A percentile compares a stretch with the other conserved stretches of the same genome.
These are phyloP conservation scores for Vigna angularis DNA, from an alignment of 306 rosid genomes.

Conservation along the genomic window DNA sequence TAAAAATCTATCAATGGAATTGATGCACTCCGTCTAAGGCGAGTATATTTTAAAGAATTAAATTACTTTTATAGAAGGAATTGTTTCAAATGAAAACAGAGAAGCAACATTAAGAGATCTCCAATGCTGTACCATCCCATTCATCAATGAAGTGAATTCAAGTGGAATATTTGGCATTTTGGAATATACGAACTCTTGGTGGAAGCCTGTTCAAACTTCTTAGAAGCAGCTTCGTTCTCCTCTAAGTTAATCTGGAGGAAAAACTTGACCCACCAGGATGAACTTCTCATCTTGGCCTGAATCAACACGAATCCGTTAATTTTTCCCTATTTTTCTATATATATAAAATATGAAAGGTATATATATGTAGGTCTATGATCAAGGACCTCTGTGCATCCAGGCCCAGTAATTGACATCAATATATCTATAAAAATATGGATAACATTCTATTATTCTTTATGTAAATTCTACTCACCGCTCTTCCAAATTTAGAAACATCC, in stretches of 20 bases:
- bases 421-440: conserved; percentile 1
- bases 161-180: conserved; percentile 72
- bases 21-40: conserved; percentile 43
- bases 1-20: conserved; percentile 44
- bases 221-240: conserved; percentile 63
- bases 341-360: not conserved
- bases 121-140: conserved; percentile 29
- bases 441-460: conserved; percentile 26
- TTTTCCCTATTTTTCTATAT: not conserved
- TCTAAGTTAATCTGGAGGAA: conserved; percentile 66
- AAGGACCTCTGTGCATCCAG: conserved; percentile 25
- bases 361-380: not conserved
- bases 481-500: conserved; percentile 73
- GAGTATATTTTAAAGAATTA: conserved; percentile 44
- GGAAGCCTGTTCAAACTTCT: conserved; percentile 67
- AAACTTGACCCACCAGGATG: conserved; percentile 70
- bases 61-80: conserved; percentile 43
- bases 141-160: conserved; percentile 63
- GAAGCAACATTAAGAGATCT: conserved; percentile 35
- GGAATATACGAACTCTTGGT: conserved; percentile 60
- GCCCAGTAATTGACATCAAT: not conserved
- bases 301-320: conserved; percentile 26
- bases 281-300: conserved; percentile 83
- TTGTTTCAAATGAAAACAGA: conserved; percentile 31
- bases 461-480: conserved; percentile 65